These are phyloP conservation scores for Clarireedia paspali DNA, from an alignment of 2,329 filamentous ascomycete genomes.

Conservation along the genomic window DNA sequence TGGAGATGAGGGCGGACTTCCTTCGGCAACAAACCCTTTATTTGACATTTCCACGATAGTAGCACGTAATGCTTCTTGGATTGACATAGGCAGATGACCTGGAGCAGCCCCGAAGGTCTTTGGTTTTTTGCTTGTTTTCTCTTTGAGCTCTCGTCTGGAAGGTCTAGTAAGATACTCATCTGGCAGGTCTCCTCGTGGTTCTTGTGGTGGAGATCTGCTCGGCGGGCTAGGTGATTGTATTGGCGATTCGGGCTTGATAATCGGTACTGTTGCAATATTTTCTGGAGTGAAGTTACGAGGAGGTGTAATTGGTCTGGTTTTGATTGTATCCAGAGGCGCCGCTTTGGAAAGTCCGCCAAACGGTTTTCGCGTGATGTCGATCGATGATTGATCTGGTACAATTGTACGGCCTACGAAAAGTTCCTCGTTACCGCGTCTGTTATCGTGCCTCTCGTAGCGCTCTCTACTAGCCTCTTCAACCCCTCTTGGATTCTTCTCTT, in stretches of 20 bases:
- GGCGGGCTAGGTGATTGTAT: not conserved
- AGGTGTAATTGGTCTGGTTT: not conserved
- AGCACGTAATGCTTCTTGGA: constrained; percentile 8
- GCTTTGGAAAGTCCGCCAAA: not conserved
- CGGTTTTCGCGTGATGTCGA: constrained; percentile 9
- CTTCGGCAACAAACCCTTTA: not conserved
- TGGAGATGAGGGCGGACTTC: not conserved
- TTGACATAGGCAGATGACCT: constrained; percentile 1
- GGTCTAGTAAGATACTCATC: constrained; percentile 10
- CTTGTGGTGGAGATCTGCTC: not conserved
- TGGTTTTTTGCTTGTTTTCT: constrained; percentile 8
- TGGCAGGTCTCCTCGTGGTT: constrained; percentile 8
- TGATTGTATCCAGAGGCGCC: not conserved
- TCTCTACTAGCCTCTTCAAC: constrained; percentile 19
- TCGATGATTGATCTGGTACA: constrained; percentile 19
- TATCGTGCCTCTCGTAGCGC: constrained; percentile 12
- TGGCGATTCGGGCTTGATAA: not conserved
- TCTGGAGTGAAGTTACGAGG: not conserved
- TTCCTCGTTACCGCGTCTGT: constrained; percentile 19
- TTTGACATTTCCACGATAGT: not conserved
- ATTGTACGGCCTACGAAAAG: constrained; percentile 27
- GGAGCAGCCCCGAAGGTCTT: not conserved
- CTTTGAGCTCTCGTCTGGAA: constrained; percentile 15
- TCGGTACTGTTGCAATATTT: not conserved
- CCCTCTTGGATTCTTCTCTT: constrained; percentile 33